Evolutionary conservation across 1,284 basidiomycete species (phyloP).

Genomic region (Ganoderma sp.): DNA sequence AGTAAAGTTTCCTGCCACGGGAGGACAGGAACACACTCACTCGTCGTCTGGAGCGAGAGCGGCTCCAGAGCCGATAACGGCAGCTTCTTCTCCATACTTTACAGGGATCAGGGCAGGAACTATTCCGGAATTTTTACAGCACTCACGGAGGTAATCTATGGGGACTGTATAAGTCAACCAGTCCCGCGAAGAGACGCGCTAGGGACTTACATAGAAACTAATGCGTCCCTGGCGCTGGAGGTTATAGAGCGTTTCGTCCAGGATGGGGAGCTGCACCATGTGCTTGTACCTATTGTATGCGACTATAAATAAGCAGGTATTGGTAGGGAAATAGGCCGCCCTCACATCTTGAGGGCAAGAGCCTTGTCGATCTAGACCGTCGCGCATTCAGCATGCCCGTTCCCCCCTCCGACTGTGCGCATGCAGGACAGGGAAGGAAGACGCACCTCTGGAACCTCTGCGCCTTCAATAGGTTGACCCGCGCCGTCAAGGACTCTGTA

Average conservation of each 20-base stretch:
- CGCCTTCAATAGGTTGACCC: slow-evolving; percentile 75
- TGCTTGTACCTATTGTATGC: slow-evolving; percentile 64
- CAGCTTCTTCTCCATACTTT: slow-evolving; percentile 91
- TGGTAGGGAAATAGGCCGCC: slow-evolving; percentile 17
- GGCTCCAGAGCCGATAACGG: slow-evolving; percentile 89
- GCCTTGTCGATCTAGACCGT: slow-evolving; percentile 67
- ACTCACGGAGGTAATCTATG: slow-evolving; percentile 33
- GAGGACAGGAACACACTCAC: slow-evolving; percentile 52
- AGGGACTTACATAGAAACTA: slow-evolving; percentile 82
- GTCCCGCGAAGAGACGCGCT: neutral
- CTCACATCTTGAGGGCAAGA: slow-evolving; percentile 74
- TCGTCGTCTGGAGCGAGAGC: slow-evolving; percentile 87
- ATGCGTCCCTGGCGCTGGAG: slow-evolving; percentile 94
- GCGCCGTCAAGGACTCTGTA: slow-evolving; percentile 83
- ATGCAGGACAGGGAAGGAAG: neutral
- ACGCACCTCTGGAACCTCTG: slow-evolving; percentile 72
- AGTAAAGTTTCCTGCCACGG: slow-evolving; percentile 15
- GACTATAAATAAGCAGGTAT: neutral
- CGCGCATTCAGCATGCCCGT: slow-evolving; percentile 5
- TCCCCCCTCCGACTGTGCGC: neutral
- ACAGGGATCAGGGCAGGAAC: slow-evolving; percentile 18
- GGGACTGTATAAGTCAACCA: neutral
- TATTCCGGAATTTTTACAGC: slow-evolving; percentile 10
- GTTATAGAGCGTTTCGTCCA: slow-evolving; percentile 91
- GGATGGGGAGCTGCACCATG: slow-evolving; percentile 84